Evolutionary conservation across 2,329 filamentous ascomycete species (phyloP), one percentile per base, ranked within the genome.

Genomic region (Niveomyces coronatus): DNA sequence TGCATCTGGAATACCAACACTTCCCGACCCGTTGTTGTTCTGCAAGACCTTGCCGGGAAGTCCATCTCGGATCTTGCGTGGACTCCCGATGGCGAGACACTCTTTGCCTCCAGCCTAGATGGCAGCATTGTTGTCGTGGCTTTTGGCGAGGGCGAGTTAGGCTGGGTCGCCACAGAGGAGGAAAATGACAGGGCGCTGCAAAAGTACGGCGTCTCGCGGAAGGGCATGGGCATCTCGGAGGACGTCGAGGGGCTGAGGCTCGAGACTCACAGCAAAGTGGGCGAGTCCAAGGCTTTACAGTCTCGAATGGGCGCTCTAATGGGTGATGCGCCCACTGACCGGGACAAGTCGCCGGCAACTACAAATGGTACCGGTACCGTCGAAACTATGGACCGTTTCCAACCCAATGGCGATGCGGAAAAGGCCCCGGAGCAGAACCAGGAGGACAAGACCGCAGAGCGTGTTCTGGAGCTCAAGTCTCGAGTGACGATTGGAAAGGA

Each of bases 1-100:
- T 95, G 86, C 52, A 82, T 98, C 26, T 98, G 91, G 91, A 96
- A 95, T 50, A 98, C 93, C 1, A 94, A 87, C 53, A 94, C 85
- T 17, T 88, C 91, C 1, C 71, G 91, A 16, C 91, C 91, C 0
- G 80, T 96, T 15, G 80, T 95, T 15, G 87, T 96, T 37, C 71
- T 87, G 9, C 86, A 94, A 54, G 89, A 96, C 50, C 61, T 98
- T 42, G 81, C 85, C 14, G 78, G 77, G 29, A 98, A 98, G 57
- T 85, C 91, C 1, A 89, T 98, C 47, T 93, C 87, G 2, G 91
- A 98, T 61, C 67, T 98, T 37, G 79, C 89, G 0, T 98, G 91
- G 91, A 83, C 82, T 5, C 91, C 91, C 0, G 86, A 94, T 57
- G 93, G 91, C 3, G 83, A 84, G 53, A 87, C 79, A 0, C 60